These are phyloP conservation scores for Fraxinus floribunda DNA, from an alignment of 305 asterid genomes.

Conservation along the genomic window DNA sequence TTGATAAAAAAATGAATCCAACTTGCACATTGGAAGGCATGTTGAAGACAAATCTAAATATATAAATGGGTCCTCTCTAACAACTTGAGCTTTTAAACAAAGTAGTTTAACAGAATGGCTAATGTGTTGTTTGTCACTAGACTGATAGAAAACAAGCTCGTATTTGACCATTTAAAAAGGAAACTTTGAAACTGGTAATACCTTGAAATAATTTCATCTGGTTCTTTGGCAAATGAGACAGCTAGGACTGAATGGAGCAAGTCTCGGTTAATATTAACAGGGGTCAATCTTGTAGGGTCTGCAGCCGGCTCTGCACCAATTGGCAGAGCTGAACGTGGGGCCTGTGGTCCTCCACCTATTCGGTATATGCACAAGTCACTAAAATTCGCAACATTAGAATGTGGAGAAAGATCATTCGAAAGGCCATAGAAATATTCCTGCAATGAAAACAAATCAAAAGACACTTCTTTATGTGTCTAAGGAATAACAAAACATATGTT, in stretches of 20 bases:
- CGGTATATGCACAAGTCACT: constrained; percentile 72
- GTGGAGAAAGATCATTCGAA: constrained; percentile 91
- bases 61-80: neutral
- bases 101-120: neutral
- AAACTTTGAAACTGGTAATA: constrained; percentile 26
- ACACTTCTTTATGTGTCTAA: constrained; percentile 2
- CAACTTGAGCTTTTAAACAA: neutral
- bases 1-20: neutral
- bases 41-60: neutral
- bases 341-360: constrained; percentile 94
- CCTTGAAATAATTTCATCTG: constrained; percentile 87
- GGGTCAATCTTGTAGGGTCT: constrained; percentile 75
- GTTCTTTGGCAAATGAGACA: constrained; percentile 89
- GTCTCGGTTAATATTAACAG: constrained; percentile 66
- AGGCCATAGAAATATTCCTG: constrained; percentile 96
- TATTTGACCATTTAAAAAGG: constrained; percentile 1
- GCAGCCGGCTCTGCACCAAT: constrained; percentile 95
- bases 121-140: neutral
- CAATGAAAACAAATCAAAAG: constrained; percentile 16
- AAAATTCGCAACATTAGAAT: constrained; percentile 73
- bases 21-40: neutral
- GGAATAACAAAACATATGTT: neutral
- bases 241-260: constrained; percentile 85
- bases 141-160: neutral
- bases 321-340: constrained; percentile 98